These are phyloP conservation scores for Penicillium griseofulvum DNA, from an alignment of 2,329 filamentous ascomycete species.

Conservation along the genomic window DNA sequence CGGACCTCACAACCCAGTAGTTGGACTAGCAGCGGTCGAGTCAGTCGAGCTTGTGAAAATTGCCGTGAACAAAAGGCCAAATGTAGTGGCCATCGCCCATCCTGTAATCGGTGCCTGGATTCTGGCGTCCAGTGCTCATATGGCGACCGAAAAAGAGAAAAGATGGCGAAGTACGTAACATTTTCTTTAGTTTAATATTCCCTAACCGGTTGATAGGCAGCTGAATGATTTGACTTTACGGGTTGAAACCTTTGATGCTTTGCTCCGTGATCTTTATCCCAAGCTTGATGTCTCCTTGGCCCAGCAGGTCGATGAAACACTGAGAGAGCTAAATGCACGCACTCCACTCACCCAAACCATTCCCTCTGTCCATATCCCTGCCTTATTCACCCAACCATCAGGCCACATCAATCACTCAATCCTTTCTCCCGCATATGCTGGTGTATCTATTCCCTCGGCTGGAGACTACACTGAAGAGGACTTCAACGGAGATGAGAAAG, in stretches of 20 bases:
- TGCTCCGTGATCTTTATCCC: conserved; percentile 35
- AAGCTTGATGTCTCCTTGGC: conserved; percentile 34
- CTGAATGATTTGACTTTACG: conserved; percentile 39
- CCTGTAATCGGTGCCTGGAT: conserved; percentile 45
- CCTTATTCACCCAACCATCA: not conserved
- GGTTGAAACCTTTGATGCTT: conserved; percentile 35
- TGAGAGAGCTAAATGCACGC: conserved; percentile 34
- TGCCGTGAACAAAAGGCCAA: conserved; percentile 49
- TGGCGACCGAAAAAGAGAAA: conserved; percentile 45
- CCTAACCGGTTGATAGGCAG: conserved; percentile 30
- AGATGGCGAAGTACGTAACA: conserved; percentile 40
- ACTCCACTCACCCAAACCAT: not conserved
- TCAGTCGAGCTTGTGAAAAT: conserved; percentile 44
- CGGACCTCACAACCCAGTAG: conserved; percentile 23
- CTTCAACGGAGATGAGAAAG: conserved; percentile 41
- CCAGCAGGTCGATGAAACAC: conserved; percentile 33
- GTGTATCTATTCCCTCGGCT: conserved; percentile 30
- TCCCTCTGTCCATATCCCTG: conserved; percentile 9
- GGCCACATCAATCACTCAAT: not conserved
- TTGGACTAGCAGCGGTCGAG: conserved; percentile 30
- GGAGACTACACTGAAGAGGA: conserved; percentile 46
- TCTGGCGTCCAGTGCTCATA: conserved; percentile 42
- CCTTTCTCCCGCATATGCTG: conserved; percentile 7
- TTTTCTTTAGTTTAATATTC: not conserved
- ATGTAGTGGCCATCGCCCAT: conserved; percentile 46